A percentile compares a stretch with the other conserved stretches of the same genome.
Evolutionary conservation across 352 stramenopile genomes (phyloP).

Genomic region (Pythium phragmiticola): DNA sequence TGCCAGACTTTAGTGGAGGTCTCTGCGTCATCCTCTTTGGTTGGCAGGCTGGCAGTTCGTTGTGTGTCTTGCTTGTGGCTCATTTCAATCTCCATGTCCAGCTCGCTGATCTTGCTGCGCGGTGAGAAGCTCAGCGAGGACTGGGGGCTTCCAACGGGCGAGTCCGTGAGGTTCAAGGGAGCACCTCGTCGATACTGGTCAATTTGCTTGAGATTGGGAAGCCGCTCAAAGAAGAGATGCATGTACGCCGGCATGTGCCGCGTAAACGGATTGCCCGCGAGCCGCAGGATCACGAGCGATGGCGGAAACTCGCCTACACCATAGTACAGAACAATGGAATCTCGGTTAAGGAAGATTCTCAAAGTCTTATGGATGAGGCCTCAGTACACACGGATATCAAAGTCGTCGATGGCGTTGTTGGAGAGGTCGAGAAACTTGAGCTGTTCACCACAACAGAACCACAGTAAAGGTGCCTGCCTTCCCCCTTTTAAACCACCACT

Average conservation of each 20-base stretch:
- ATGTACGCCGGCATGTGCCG: conserved; percentile 56
- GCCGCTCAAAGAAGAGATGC: conserved; percentile 53
- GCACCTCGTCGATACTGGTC: conserved; percentile 44
- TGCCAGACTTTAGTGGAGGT: conserved; percentile 3
- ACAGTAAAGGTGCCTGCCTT: background rate
- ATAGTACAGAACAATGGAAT: no score
- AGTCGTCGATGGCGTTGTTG: conserved; percentile 70
- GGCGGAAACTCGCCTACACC: conserved; percentile 44
- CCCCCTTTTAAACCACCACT: background rate
- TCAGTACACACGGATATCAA: conserved; percentile 44
- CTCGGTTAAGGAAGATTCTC: no score
- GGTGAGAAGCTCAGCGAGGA: conserved; percentile 25
- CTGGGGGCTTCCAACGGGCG: conserved; percentile 1
- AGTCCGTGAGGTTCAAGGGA: background rate
- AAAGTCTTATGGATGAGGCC: no score
- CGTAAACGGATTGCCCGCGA: conserved; percentile 60
- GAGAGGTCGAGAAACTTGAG: conserved; percentile 78
- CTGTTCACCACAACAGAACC: conserved; percentile 24
- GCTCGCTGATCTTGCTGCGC: conserved; percentile 34
- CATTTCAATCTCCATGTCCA: conserved; percentile 39
- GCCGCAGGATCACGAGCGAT: conserved; percentile 51
- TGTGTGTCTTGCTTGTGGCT: conserved; percentile 10
- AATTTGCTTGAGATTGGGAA: conserved; percentile 62
- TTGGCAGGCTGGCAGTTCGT: background rate
- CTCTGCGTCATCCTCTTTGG: conserved; percentile 23